Base-by-base conservation (phyloP, 768 basidiomycete species). In the Lactarius quietus region DNA sequence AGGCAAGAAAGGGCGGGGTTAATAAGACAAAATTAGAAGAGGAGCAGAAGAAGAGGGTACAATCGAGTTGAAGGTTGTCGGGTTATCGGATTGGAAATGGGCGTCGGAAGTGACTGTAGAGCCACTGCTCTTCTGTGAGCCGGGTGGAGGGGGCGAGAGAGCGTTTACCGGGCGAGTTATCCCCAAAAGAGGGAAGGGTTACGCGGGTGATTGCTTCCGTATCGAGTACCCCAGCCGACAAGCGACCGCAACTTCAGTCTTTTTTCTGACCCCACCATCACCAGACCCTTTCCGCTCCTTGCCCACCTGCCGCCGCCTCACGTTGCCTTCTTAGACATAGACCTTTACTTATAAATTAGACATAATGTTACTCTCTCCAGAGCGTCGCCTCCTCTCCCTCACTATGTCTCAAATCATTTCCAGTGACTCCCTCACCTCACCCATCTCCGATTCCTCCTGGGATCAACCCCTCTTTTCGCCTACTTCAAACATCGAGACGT, bases 401-500 rank as follows among this genome's bases (percentile, higher is more conserved):
- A 72, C 81, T 71, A 84, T 86, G 81, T 83, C 85, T 69, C 81
- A 84, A 68, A 79, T 87, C 72, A 83, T 85, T 72, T 77, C 83
- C 59, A 72, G 74, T 69, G 87, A 89, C 77, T 81, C 83, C 65
- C 79, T 88, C 53, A 79, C 84, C 70, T 84, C 85, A 51, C 84
- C 85, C 51, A 72, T 75, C 62, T 75, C 79, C 29, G 83, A 84
- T 68, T 63, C 79, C 62, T 65, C 79, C 65, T 87, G 84, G 83
- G 82, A 86, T 72, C 73, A 74, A 55, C 77, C 75, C 20, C 76
- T 79, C 52, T 66, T 69, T 59, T 81, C 77, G 70, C 77, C 82
- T 51, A 75, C 78, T 41, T 65, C 77, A 31, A 70, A 64, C 62
- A 70, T 79, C 63, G 77, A 82, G 68, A 54, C 69, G 23, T 70